Evolutionary conservation across 2,329 filamentous ascomycete species (phyloP).

Genomic region (Camptophora hylomeconis): DNA sequence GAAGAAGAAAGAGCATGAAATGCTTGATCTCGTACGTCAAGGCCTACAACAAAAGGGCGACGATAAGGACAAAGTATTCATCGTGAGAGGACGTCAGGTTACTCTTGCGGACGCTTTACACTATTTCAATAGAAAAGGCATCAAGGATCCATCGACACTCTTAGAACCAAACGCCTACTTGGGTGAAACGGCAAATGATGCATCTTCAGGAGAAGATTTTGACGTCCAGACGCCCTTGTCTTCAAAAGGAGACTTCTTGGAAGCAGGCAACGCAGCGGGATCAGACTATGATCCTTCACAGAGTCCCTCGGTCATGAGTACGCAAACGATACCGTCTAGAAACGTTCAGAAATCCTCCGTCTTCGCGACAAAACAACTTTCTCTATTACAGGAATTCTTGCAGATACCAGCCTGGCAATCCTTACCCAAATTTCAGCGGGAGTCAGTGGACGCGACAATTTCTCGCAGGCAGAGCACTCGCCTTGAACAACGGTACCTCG

Average conservation of each 20-base stretch:
- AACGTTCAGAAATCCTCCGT: slow-evolving; percentile 8
- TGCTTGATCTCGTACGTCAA: slow-evolving; percentile 18
- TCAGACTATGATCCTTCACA: slow-evolving; percentile 12
- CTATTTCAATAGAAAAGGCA: slow-evolving; percentile 19
- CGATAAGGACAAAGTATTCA: slow-evolving; percentile 17
- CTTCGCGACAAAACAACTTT: slow-evolving; percentile 11
- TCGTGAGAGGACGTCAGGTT: slow-evolving; percentile 15
- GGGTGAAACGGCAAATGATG: slow-evolving; percentile 6
- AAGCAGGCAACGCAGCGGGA: slow-evolving; percentile 5
- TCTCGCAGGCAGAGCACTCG: slow-evolving; percentile 6
- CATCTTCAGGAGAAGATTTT: slow-evolving; percentile 15
- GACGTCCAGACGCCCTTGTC: slow-evolving; percentile 14
- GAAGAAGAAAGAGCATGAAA: slow-evolving; percentile 19
- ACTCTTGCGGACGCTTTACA: slow-evolving; percentile 17
- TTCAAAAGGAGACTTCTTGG: slow-evolving; percentile 10
- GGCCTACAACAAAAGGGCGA: slow-evolving; percentile 15
- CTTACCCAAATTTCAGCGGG: slow-evolving; percentile 14
- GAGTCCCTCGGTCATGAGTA: slow-evolving; percentile 8
- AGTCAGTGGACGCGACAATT: slow-evolving; percentile 14
- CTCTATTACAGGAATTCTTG: slow-evolving; percentile 9
- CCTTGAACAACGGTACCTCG: slow-evolving; percentile 13
- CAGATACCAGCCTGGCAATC: slow-evolving; percentile 12
- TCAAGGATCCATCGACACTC: slow-evolving; percentile 17
- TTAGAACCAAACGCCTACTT: slow-evolving; percentile 7
- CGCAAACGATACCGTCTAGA: slow-evolving; percentile 5